phyloP scores from a whole-genome alignment of 164 flowering plant species.

The Buxus sempervirens region DNA sequence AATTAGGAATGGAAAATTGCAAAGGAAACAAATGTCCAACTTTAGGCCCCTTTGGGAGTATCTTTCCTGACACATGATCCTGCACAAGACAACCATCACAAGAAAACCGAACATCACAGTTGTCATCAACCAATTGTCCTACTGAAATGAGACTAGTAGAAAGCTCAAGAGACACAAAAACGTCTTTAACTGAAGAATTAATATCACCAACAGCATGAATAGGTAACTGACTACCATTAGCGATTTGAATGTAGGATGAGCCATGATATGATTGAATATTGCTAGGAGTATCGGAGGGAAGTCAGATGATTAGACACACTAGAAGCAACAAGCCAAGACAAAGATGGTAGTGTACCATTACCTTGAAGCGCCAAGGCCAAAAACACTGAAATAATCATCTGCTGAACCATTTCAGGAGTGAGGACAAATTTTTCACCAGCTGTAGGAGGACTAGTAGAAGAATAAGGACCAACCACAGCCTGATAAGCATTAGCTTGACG shows the following conservation, averaged over 20 bases:
- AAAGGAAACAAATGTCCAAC: slow-evolving; percentile 8
- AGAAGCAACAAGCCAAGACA: slow-evolving; percentile 10
- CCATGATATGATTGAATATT: neutral
- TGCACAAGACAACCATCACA: too few relatives aligned
- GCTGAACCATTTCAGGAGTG: too few relatives aligned
- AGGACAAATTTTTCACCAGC: neutral
- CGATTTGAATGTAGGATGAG: neutral
- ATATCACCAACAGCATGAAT: neutral
- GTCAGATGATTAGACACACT: slow-evolving; percentile 11
- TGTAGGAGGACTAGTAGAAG: too few relatives aligned
- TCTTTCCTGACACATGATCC: neutral
- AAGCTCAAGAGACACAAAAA: neutral
- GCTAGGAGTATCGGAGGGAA: neutral
- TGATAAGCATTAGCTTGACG: neutral
- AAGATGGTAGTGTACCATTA: slow-evolving; percentile 2
- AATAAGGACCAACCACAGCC: neutral
- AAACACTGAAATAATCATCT: slow-evolving; percentile 5
- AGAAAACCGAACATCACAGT: neutral
- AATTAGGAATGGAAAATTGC: neutral
- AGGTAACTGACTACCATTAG: slow-evolving; percentile 2
- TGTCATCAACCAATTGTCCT: slow-evolving; percentile 4
- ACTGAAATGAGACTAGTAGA: slow-evolving; percentile 2
- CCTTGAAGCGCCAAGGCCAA: slow-evolving; percentile 8
- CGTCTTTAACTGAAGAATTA: neutral
- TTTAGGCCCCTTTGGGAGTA: too few relatives aligned